Evolutionary conservation across 169 alveolate genomes (phyloP).

Genomic region (Eimeria maxima): DNA sequence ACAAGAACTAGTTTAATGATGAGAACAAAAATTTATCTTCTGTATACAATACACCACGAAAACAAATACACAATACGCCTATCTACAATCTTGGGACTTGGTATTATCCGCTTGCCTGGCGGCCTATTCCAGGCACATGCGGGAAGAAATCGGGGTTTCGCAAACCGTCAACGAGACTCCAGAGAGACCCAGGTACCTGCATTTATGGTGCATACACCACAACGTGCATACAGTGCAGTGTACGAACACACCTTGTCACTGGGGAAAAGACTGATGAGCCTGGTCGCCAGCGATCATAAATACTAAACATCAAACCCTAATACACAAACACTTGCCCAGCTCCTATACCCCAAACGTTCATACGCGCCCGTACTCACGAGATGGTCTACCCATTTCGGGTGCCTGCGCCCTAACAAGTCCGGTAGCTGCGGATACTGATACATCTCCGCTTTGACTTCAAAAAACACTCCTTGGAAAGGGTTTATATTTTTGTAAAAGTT

Average conservation of each 20-base stretch:
- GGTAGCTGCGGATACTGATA: conserved; percentile 20
- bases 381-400: conserved; percentile 69
- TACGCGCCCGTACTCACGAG: conserved; percentile 43
- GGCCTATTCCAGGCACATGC: conserved; percentile 80
- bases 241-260: no score
- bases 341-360: no score
- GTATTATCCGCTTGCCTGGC: conserved; percentile 57
- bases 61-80: no score
- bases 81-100: not conserved
- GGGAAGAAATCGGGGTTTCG: conserved; percentile 82
- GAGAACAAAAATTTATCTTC: no score
- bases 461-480: conserved; percentile 77
- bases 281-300: no score
- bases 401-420: conserved; percentile 9
- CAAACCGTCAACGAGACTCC: conserved; percentile 7
- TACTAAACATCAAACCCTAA: no score
- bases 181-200: not conserved
- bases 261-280: no score
- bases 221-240: not conserved
- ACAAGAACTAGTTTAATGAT: no score
- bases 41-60: no score
- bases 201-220: not conserved
- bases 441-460: conserved; percentile 77
- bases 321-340: no score
- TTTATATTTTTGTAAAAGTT: conserved; percentile 70